A percentile compares a stretch with the other conserved stretches of the same genome.
These are phyloP conservation scores for Fraxinus ornus DNA, from an alignment of 305 asterid genomes.

Conservation along the genomic window DNA sequence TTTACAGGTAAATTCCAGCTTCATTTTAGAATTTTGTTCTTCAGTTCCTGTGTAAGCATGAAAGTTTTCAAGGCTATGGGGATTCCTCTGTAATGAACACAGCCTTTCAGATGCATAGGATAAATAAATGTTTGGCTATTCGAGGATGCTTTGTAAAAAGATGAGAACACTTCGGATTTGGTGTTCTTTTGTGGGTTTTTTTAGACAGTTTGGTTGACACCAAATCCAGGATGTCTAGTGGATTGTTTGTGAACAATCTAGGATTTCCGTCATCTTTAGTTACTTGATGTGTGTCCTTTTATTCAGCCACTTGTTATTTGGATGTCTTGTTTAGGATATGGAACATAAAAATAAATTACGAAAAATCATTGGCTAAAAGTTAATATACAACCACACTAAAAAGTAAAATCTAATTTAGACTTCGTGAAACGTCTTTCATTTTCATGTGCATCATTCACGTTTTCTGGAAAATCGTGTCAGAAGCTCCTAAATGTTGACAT, in stretches of 20 bases:
- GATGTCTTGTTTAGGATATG: neutral
- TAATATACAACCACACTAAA: neutral
- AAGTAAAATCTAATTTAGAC: neutral
- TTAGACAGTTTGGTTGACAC: neutral
- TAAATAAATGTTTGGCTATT: neutral
- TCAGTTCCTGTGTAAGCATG: neutral
- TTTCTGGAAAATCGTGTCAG: neutral
- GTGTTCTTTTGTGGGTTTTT: neutral
- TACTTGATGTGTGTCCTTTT: neutral
- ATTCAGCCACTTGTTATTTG: neutral
- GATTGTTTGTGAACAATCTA: neutral
- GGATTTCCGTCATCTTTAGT: neutral
- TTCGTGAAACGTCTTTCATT: neutral
- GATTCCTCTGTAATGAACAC: neutral
- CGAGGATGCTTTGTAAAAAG: neutral
- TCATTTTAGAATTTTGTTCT: neutral
- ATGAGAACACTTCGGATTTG: neutral
- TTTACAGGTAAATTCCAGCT: slow-evolving; percentile 31
- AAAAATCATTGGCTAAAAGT: neutral
- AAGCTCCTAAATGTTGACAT: neutral
- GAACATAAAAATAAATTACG: neutral
- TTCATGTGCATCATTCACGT: neutral
- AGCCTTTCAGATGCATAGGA: neutral
- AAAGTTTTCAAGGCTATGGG: neutral
- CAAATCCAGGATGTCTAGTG: neutral